Base-by-base conservation (phyloP, 768 basidiomycete species). In the Pisolithus microcarpus region DNA sequence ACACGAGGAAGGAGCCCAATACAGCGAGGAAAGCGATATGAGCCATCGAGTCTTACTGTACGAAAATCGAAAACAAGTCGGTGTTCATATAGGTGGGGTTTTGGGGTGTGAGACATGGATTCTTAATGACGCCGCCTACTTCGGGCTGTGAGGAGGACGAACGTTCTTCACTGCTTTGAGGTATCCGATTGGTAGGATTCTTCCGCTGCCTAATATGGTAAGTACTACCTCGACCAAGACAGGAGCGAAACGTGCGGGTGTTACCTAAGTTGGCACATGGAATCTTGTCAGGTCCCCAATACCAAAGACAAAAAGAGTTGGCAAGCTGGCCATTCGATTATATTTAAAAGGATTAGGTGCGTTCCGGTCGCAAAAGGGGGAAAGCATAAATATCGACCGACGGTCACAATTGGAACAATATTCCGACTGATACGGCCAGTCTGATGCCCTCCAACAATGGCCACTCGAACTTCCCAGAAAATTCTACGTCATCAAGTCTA, bases 1-100 rank as follows among this genome's bases (percentile, higher is more conserved):
- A 53, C 43, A 53, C 61, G 50, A 58, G 50, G 48, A 49, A 37
- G 4, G 46, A 15, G 21, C 37, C 16, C 8, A 57, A 40, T 40
- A 52, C 34, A 49, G 42, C 28, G 42, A 49, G 8, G 39, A 42
- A 10, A 52, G 21, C 26, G 51, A 44, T 40, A 43, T 50, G 38
- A 23, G 11, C 34, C 21, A 18, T 36, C 45, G 24, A n/a, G 37
- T 30, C 31, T 43, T 15, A 53, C 43, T 16, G 38, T 10, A 30
- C 46, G 39, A 24, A 11, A 23, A 26, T 6, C 16, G 26, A 44
- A 28, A 23, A 18, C 21, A 18, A 28, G n/a, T 15, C 24, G 8
- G 24, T 24, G 24, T 28, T 44, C 43, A 44, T 44, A 44, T 44
- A 44, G 13, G 16, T 48, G 26, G 34, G 26, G 4, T 18, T 15